phyloP scores from a whole-genome alignment of 108 stramenopile species.

The Cyclotella cryptica region DNA sequence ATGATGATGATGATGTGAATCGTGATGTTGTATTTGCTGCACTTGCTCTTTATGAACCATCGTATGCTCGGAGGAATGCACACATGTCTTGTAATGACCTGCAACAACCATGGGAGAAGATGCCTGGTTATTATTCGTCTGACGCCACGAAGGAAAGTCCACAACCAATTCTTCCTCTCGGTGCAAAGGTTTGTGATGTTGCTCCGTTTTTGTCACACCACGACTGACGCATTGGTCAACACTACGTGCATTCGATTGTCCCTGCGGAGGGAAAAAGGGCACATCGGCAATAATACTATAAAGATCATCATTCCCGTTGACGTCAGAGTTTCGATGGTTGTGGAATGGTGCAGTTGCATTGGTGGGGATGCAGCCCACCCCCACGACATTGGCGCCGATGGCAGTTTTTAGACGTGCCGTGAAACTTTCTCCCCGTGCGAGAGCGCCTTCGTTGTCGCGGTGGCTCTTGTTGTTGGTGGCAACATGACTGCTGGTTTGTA shows the following conservation, averaged over 20 bases:
- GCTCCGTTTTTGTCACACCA: background rate
- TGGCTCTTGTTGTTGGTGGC: background rate
- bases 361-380: background rate
- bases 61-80: no score
- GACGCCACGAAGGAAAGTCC: conserved; percentile 20
- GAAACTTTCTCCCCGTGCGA: background rate
- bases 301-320: background rate
- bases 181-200: conserved; percentile 1
- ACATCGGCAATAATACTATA: conserved; percentile 17
- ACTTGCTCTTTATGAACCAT: background rate
- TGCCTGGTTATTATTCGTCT: background rate
- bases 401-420: background rate
- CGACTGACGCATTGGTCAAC: background rate
- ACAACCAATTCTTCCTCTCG: conserved; percentile 26
- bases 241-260: background rate
- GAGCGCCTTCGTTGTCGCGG: background rate
- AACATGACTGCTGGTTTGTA: background rate
- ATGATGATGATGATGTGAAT: background rate
- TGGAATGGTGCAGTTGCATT: background rate
- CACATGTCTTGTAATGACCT: background rate
- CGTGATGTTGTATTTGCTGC: conserved; percentile 2
- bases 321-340: background rate
- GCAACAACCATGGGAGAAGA: background rate
- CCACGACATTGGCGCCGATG: background rate
- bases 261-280: conserved; percentile 13